Conservation (phyloP, 169 alveolate species). For the Toxoplasma gondii region DNA sequence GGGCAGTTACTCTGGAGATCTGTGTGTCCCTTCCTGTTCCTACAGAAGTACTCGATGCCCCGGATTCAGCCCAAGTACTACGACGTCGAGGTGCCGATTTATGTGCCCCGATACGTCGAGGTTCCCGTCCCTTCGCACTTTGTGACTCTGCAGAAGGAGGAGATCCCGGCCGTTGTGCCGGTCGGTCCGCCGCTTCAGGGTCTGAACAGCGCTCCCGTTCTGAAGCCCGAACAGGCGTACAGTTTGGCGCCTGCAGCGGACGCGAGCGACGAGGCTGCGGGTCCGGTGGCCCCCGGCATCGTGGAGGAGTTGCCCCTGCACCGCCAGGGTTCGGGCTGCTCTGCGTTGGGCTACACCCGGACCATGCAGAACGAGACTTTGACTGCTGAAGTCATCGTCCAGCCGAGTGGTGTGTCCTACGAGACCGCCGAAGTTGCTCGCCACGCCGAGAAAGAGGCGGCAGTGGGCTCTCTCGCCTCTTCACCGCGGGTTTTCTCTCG, state of each 20-base stretch:
- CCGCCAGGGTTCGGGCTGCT: conserved; percentile 2
- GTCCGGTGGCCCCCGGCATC: neutral
- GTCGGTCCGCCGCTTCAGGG: conserved; percentile 22
- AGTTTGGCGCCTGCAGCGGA: neutral
- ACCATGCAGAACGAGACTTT: neutral
- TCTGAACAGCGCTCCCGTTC: neutral
- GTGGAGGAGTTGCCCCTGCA: neutral
- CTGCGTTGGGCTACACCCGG: neutral
- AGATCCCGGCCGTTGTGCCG: neutral
- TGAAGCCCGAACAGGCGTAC: neutral
- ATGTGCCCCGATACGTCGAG: conserved; percentile 68
- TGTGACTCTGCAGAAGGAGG: conserved; percentile 25
- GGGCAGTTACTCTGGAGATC: no score
- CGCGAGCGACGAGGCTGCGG: neutral
- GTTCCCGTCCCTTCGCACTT: conserved; percentile 66
- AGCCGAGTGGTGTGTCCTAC: neutral
- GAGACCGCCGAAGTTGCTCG: neutral
- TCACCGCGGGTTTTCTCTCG: neutral
- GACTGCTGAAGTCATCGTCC: neutral
- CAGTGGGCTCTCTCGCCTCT: neutral
- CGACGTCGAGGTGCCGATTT: conserved; percentile 64
- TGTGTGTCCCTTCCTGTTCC: neutral
- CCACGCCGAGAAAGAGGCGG: neutral
- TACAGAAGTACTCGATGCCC: conserved; percentile 60
- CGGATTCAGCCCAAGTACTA: conserved; percentile 61